These are phyloP conservation scores for Nicotiana sylvestris DNA, from an alignment of 257 asterid genomes.

Conservation along the genomic window DNA sequence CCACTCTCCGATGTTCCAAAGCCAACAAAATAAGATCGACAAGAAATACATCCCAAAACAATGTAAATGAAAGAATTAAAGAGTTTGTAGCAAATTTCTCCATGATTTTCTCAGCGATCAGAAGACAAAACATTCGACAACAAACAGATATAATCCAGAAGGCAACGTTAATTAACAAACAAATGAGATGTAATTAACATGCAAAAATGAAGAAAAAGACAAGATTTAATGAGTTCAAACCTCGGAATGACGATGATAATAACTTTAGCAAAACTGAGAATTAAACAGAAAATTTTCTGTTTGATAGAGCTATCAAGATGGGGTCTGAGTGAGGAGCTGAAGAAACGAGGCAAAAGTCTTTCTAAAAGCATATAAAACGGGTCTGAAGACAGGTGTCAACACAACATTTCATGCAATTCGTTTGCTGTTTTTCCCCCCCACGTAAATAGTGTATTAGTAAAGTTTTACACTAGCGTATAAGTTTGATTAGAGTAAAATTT, in stretches of 20 bases:
- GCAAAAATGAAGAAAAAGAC: background rate
- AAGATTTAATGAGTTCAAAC: background rate
- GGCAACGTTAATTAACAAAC: background rate
- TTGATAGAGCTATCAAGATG: background rate
- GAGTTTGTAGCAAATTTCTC: background rate
- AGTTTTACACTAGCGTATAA: too few relatives aligned
- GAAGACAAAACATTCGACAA: background rate
- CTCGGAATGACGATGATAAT: background rate
- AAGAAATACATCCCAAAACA: background rate
- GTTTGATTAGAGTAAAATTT: too few relatives aligned
- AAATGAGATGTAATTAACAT: background rate
- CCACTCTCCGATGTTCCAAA: background rate
- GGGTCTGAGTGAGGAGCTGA: background rate
- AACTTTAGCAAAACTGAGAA: background rate
- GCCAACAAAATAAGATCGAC: background rate
- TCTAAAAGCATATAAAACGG: background rate
- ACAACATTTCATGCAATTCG: background rate
- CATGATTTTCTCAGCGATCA: background rate
- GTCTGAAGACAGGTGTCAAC: conserved; percentile 9
- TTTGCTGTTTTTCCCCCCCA: background rate
- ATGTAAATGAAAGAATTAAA: background rate
- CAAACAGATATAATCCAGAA: background rate
- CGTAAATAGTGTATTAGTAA: too few relatives aligned
- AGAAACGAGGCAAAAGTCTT: background rate
- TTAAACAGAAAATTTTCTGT: background rate